Percentiles rank a stretch among this genome's conserved stretches.
Conservation (phyloP, 805 yeast genomes). For the Candida incommunis region DNA sequence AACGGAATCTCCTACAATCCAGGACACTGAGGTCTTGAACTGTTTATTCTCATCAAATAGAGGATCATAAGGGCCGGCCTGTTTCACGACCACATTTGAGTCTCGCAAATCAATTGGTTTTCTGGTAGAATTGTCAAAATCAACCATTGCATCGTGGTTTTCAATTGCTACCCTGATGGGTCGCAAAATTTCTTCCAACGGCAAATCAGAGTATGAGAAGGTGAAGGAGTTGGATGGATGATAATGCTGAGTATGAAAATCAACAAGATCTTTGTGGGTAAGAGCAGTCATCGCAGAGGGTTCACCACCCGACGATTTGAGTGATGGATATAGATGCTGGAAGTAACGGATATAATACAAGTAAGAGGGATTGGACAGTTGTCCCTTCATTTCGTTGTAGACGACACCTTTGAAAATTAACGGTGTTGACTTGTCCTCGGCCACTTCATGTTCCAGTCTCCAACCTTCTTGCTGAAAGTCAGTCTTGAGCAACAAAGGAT, state of each 20-base stretch:
- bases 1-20: constrained; percentile 68
- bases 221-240: constrained; percentile 86
- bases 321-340: constrained; percentile 67
- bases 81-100: constrained; percentile 11
- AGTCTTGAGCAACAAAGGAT: constrained; percentile 60
- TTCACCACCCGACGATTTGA: constrained; percentile 90
- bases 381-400: constrained; percentile 97
- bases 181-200: constrained; percentile 44
- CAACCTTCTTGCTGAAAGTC: constrained; percentile 96
- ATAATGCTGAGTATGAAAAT: constrained; percentile 62
- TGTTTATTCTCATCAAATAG: constrained; percentile 53
- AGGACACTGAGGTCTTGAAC: constrained; percentile 68
- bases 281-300: constrained; percentile 68
- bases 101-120: constrained; percentile 10
- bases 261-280: constrained; percentile 57
- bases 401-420: constrained; percentile 87
- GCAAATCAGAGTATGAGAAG: constrained; percentile 74
- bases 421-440: constrained; percentile 44
- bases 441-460: constrained; percentile 69
- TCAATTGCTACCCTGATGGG: constrained; percentile 38
- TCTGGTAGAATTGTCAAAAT: constrained; percentile 17
- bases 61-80: constrained; percentile 70
- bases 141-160: constrained; percentile 30
- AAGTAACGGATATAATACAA: constrained; percentile 74
- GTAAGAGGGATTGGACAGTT: constrained; percentile 77